phyloP scores from a whole-genome alignment of 1,284 basidiomycete genomes.

The Ganoderma multipileum region DNA sequence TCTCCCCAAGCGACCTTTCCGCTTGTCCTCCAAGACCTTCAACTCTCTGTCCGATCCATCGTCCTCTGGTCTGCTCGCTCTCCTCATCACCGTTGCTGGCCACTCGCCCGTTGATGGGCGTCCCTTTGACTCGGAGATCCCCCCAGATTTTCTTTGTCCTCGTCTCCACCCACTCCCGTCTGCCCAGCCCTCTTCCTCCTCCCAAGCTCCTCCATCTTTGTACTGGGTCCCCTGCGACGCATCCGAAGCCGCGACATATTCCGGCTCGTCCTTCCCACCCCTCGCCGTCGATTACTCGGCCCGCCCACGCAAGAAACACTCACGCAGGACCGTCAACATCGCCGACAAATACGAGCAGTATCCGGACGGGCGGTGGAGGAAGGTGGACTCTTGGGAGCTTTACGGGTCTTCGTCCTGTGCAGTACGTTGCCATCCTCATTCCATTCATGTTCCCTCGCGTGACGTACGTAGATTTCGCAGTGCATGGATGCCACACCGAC shows the following conservation, averaged over 20 bases:
- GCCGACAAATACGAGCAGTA: constrained; percentile 65
- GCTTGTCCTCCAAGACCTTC: constrained; percentile 19
- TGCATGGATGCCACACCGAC: constrained; percentile 27
- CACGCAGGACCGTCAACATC: constrained; percentile 36
- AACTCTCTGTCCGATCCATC: constrained; percentile 24
- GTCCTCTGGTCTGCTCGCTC: constrained; percentile 56
- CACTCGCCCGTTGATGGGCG: constrained; percentile 51
- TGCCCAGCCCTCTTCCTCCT: constrained; percentile 16
- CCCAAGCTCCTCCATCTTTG: constrained; percentile 20
- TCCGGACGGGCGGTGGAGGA: constrained; percentile 68
- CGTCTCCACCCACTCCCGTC: constrained; percentile 40
- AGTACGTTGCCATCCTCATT: constrained; percentile 34
- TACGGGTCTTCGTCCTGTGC: constrained; percentile 66
- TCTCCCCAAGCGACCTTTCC: constrained; percentile 24
- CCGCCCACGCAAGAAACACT: constrained; percentile 22
- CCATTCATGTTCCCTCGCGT: constrained; percentile 13
- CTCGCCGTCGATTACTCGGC: constrained; percentile 15
- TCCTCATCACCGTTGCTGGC: constrained; percentile 61
- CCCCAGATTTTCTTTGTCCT: constrained; percentile 70
- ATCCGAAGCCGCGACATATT: constrained; percentile 15
- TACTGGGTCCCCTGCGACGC: constrained; percentile 24
- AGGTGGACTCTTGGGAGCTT: constrained; percentile 60
- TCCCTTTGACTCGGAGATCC: constrained; percentile 48
- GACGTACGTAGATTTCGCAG: constrained; percentile 23
- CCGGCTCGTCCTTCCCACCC: constrained; percentile 4